phyloP scores from a whole-genome alignment of 768 basidiomycete species.

The Cubamyces lactineus region DNA sequence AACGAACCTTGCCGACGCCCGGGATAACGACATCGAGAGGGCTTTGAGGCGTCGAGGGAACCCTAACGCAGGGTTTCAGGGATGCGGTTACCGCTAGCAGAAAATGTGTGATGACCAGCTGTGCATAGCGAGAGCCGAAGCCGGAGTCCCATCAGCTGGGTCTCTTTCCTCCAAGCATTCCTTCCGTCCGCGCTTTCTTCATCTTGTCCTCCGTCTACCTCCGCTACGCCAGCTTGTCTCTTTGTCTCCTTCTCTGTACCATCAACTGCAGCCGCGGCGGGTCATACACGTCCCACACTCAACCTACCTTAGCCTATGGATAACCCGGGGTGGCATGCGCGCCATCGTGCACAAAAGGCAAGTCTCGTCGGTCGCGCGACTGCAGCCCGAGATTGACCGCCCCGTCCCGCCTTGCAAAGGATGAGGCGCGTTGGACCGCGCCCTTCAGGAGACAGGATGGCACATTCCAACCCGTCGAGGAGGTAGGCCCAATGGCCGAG shows the following conservation, averaged over 20 bases:
- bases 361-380: slow-evolving; percentile 24
- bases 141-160: slow-evolving; percentile 8
- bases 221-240: slow-evolving; percentile 2
- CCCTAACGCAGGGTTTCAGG: neutral
- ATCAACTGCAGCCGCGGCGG: neutral
- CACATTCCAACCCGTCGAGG: slow-evolving; percentile 55
- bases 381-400: slow-evolving; percentile 33
- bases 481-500: slow-evolving; percentile 64
- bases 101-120: neutral
- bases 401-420: slow-evolving; percentile 9
- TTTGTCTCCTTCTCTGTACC: neutral
- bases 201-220: neutral
- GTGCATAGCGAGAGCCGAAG: slow-evolving; percentile 6
- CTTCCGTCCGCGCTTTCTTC: neutral
- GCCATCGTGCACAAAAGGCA: slow-evolving; percentile 61
- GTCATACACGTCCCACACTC: neutral
- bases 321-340: slow-evolving; percentile 76
- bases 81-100: neutral
- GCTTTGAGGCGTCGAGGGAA: slow-evolving; percentile 7
- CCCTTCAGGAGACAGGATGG: slow-evolving; percentile 52
- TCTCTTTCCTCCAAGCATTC: neutral
- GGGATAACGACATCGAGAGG: neutral
- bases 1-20: neutral
- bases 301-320: slow-evolving; percentile 56
- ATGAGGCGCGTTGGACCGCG: slow-evolving; percentile 30